These are phyloP conservation scores for Neofusicoccum parvum DNA, from an alignment of 2,329 filamentous ascomycete species.

Conservation along the genomic window DNA sequence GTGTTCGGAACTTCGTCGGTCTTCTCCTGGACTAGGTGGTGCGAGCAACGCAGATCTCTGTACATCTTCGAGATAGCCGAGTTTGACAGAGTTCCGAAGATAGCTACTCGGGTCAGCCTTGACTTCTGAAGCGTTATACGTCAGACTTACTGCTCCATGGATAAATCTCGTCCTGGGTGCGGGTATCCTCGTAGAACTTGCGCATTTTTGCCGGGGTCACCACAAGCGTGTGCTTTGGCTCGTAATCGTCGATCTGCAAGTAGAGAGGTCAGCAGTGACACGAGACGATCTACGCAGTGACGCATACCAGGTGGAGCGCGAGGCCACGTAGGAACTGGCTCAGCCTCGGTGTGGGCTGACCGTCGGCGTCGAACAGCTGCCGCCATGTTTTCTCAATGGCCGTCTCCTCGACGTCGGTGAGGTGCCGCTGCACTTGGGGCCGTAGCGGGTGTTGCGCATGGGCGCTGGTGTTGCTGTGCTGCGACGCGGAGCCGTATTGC, in stretches of 20 bases:
- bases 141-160: slow-evolving; percentile 64
- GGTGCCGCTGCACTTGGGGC: slow-evolving; percentile 28
- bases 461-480: slow-evolving; percentile 4
- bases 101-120: slow-evolving; percentile 27
- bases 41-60: slow-evolving; percentile 50
- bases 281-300: background rate
- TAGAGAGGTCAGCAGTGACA: background rate
- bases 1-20: slow-evolving; percentile 36
- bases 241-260: slow-evolving; percentile 66
- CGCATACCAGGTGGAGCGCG: slow-evolving; percentile 69
- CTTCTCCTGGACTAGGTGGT: slow-evolving; percentile 50
- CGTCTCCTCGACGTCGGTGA: slow-evolving; percentile 38
- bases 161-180: slow-evolving; percentile 65
- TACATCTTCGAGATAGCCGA: slow-evolving; percentile 49
- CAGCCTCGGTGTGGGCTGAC: slow-evolving; percentile 67
- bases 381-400: slow-evolving; percentile 73
- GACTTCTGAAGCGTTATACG: background rate
- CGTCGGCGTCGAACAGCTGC: slow-evolving; percentile 68
- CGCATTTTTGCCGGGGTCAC: slow-evolving; percentile 76
- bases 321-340: slow-evolving; percentile 73
- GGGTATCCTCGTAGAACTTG: slow-evolving; percentile 70
- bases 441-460: background rate
- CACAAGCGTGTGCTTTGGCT: slow-evolving; percentile 68
- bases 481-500: slow-evolving; percentile 14
- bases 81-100: slow-evolving; percentile 48